These are phyloP conservation scores for Aegilops tauschii DNA, from an alignment of 176 grass and related monocot genomes.

Conservation along the genomic window DNA sequence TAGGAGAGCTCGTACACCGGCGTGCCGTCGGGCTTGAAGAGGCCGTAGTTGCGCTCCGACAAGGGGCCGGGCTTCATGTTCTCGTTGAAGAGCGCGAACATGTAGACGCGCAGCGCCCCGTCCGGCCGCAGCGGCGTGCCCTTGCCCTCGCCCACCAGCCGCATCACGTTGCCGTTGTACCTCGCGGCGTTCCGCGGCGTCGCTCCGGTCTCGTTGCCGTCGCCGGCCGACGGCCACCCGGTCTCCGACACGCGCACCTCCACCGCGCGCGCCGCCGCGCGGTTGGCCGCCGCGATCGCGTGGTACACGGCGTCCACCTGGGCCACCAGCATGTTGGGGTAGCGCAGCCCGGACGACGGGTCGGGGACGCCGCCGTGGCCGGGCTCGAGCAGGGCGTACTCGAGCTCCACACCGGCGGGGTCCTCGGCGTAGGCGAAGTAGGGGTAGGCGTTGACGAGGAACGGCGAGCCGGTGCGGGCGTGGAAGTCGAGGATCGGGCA, in stretches of 20 bases:
- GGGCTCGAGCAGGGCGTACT: constrained; percentile 59
- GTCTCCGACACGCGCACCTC: constrained; percentile 72
- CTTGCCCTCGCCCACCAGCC: constrained; percentile 48
- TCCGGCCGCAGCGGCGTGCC: constrained; percentile 66
- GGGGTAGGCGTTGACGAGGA: constrained; percentile 84
- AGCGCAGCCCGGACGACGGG: constrained; percentile 41
- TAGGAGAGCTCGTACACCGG: constrained; percentile 55
- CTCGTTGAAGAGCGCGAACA: constrained; percentile 88
- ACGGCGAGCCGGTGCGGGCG: constrained; percentile 51
- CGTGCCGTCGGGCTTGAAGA: constrained; percentile 65
- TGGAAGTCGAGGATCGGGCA: constrained; percentile 73
- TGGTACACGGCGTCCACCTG: constrained; percentile 82
- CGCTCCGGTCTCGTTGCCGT: constrained; percentile 56
- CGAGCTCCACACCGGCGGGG: constrained; percentile 47
- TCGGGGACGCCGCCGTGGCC: constrained; percentile 35
- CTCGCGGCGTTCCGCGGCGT: constrained; percentile 45
- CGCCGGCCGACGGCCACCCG: constrained; percentile 71
- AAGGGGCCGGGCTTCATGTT: constrained; percentile 64
- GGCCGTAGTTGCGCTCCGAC: constrained; percentile 72
- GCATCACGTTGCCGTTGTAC: constrained; percentile 77
- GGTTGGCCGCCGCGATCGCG: constrained; percentile 57
- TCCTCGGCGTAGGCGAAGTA: constrained; percentile 75
- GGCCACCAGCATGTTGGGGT: constrained; percentile 59
- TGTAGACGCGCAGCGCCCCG: constrained; percentile 43
- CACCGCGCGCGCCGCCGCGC: constrained; percentile 27